phyloP scores from a whole-genome alignment of 495 filamentous ascomycete species.

The Aspergillus saccharolyticus region DNA sequence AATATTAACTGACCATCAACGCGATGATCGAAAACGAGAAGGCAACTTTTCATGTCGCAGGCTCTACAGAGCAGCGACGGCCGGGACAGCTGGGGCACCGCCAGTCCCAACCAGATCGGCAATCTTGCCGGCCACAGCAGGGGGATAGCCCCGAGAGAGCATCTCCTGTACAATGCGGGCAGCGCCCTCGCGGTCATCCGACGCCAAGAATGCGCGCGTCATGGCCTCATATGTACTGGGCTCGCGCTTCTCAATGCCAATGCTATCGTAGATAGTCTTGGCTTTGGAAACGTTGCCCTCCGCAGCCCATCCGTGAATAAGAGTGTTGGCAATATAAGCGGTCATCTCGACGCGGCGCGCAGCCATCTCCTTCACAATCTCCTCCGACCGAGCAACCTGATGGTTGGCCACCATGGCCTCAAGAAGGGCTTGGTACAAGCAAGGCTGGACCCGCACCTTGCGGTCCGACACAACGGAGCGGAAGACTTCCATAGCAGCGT shows the following conservation, averaged over 20 bases:
- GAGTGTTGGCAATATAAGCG: slow-evolving; percentile 95
- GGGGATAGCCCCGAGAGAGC: slow-evolving; percentile 82
- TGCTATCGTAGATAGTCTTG: slow-evolving; percentile 67
- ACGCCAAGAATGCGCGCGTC: slow-evolving; percentile 86
- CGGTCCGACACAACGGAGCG: slow-evolving; percentile 65
- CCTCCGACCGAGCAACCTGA: slow-evolving; percentile 68
- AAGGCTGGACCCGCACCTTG: slow-evolving; percentile 65
- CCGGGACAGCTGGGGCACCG: slow-evolving; percentile 18
- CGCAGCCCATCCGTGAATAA: slow-evolving; percentile 96
- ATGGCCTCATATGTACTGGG: slow-evolving; percentile 99
- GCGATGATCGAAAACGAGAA: slow-evolving; percentile 7
- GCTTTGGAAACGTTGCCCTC: slow-evolving; percentile 77
- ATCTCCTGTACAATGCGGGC: slow-evolving; percentile 82
- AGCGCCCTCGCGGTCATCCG: slow-evolving; percentile 70
- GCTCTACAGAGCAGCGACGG: slow-evolving; percentile 25
- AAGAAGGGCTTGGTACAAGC: slow-evolving; percentile 91
- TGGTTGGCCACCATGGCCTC: slow-evolving; percentile 96
- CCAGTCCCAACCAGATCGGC: slow-evolving; percentile 73
- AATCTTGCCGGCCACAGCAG: slow-evolving; percentile 87
- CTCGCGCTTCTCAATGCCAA: slow-evolving; percentile 73
- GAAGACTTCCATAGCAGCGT: slow-evolving; percentile 74
- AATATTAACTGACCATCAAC: slow-evolving; percentile 15
- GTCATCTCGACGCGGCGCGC: slow-evolving; percentile 73
- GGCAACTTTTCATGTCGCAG: slow-evolving; percentile 10
- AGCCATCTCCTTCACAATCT: slow-evolving; percentile 69